phyloP scores from a whole-genome alignment of 2,329 filamentous ascomycete species.

The Myotisia sp. region DNA sequence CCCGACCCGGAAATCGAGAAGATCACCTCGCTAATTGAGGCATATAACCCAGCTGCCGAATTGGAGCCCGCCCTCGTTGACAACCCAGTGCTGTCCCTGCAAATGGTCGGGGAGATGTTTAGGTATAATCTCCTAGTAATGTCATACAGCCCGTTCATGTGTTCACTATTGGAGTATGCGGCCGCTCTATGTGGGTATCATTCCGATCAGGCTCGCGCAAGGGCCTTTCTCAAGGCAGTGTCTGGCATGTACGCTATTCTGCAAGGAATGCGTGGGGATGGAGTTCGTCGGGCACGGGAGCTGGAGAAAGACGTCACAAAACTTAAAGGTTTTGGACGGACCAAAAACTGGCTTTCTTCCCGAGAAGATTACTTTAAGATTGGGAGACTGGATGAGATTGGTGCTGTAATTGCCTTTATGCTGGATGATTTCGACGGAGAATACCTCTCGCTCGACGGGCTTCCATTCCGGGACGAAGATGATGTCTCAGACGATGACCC shows the following conservation, averaged over 20 bases:
- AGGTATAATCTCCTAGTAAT: constrained; percentile 10
- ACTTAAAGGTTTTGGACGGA: neutral
- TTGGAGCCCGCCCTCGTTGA: constrained; percentile 6
- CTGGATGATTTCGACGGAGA: neutral
- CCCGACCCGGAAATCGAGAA: constrained; percentile 9
- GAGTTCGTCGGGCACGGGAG: neutral
- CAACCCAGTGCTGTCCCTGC: constrained; percentile 1
- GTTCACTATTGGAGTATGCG: constrained; percentile 13
- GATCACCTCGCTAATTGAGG: constrained; percentile 6
- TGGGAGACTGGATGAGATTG: neutral
- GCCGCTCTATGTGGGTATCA: constrained; percentile 16
- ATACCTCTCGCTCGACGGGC: constrained; percentile 1
- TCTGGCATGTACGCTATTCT: constrained; percentile 6
- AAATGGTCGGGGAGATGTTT: constrained; percentile 9
- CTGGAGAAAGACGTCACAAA: neutral
- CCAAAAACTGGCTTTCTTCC: constrained; percentile 2
- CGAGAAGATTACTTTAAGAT: neutral
- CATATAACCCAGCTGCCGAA: too few relatives aligned
- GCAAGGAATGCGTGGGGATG: constrained; percentile 10
- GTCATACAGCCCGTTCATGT: too few relatives aligned
- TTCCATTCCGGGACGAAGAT: neutral
- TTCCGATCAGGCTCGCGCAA: constrained; percentile 15
- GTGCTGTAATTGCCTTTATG: constrained; percentile 5
- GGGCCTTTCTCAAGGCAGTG: constrained; percentile 13
- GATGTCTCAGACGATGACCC: neutral